Base-by-base conservation (phyloP, 768 basidiomycete genomes). In the Leccinum barrowsii region DNA sequence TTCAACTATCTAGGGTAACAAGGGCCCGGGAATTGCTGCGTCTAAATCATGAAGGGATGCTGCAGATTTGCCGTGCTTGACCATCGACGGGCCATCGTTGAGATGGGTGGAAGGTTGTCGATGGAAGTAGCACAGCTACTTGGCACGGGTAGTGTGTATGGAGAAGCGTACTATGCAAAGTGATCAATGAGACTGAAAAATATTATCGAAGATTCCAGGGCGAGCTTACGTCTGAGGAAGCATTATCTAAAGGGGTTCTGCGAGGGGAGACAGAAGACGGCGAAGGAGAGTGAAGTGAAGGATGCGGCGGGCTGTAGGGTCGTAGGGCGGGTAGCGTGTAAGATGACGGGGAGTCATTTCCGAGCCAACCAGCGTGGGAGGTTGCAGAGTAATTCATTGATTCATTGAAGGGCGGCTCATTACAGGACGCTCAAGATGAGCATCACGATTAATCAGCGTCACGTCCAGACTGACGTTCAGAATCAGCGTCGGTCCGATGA, bases 11-110 rank as follows among this genome's bases (percentile, higher is more conserved):
- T 51, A 54, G 50, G 10, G 26, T 35, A 49, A 34, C 47, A 50
- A 54, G 48, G 46, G 30, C 42, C 54, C 28, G 52, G 37, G 50
- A n/a, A 32, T 19, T 58, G 58, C 48, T 57, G 57, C 55, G 28
- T 71, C 71, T 74, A 72, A 69, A 73, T 60, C 63, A 75, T 65
- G 17, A 76, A 76, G 10, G 70, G 69, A 19, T 72, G 65, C 24
- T 73, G 73, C 26, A 70, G 63, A 19, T 61, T 72, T 5, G 70
- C 63, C n/a, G 75, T 65, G 44, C 62, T 66, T 2, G 76, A 70
- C 75, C 75, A 76, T 19, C 75, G 71, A 40, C 75, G 70, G n/a
- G 68, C 64, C 65, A 76, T 65, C 2, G 73, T 65, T 3, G 75
- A 73, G 51, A 74, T 75, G 50, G 73, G 64, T 0, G 71, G 71